These are phyloP conservation scores for Xylaria sp. DNA, from an alignment of 2,329 filamentous ascomycete genomes.

Conservation along the genomic window DNA sequence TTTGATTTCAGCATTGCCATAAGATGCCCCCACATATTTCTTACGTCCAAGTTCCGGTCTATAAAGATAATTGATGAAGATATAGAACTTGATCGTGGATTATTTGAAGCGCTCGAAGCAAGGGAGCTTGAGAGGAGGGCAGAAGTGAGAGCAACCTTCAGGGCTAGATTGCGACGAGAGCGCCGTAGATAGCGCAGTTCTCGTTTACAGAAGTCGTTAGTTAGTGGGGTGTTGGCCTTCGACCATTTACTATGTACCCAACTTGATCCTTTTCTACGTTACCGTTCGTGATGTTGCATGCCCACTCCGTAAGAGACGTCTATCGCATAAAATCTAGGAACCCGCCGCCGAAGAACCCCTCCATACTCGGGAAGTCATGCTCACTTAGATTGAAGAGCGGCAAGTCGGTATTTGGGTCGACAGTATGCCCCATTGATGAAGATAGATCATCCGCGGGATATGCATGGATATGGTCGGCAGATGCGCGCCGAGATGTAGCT, in stretches of 20 bases:
- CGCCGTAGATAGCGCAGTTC: no score
- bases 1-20: conserved; percentile 28
- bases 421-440: conserved; percentile 14
- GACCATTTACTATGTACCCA: no score
- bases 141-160: not conserved
- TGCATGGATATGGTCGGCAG: not conserved
- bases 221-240: no score
- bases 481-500: not conserved
- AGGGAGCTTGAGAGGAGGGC: not conserved
- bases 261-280: no score
- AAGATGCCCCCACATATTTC: conserved; percentile 14
- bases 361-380: conserved; percentile 42
- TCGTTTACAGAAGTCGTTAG: no score
- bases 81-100: not conserved
- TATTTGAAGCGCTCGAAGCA: not conserved
- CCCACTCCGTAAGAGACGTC: not conserved
- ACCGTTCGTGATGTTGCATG: no score
- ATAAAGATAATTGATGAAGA: not conserved
- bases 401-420: conserved; percentile 24
- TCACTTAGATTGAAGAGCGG: conserved; percentile 33
- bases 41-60: not conserved
- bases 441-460: conserved; percentile 20
- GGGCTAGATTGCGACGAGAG: not conserved
- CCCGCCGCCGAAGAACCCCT: conserved; percentile 43
- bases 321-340: conserved; percentile 40